A percentile compares a stretch with the other conserved stretches of the same genome.
Conservation (phyloP, 345 rosid species). For the Mangifera indica region DNA sequence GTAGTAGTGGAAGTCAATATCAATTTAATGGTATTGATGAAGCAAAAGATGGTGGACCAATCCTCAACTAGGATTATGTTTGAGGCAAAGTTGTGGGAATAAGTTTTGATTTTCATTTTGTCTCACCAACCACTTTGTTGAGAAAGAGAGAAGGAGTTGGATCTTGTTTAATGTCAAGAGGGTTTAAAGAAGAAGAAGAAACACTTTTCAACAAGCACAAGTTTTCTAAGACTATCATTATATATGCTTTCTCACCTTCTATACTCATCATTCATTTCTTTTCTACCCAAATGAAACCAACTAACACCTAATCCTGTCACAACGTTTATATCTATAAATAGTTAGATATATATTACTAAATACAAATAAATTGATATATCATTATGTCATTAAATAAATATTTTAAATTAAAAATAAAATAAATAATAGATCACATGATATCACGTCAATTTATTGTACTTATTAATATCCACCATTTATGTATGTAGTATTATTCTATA, state of each 20-base stretch:
- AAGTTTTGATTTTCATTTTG: conserved; percentile 14
- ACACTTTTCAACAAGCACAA: conserved; percentile 19
- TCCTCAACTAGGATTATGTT: conserved; percentile 14
- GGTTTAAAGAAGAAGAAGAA: neutral
- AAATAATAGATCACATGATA: no score
- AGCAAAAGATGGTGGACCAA: conserved; percentile 25
- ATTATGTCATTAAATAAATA: no score
- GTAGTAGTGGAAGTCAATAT: conserved; percentile 28
- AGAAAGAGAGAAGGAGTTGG: neutral
- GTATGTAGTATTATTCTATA: no score
- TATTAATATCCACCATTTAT: no score
- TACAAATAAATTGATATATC: no score
- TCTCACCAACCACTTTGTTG: conserved; percentile 24
- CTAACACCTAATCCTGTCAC: neutral
- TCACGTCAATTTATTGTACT: no score
- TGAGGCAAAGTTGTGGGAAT: conserved; percentile 27
- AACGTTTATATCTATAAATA: no score
- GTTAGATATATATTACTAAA: no score
- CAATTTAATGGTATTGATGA: conserved; percentile 23
- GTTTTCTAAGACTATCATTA: conserved; percentile 25
- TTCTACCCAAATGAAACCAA: neutral
- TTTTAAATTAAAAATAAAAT: no score
- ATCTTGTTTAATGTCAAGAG: conserved; percentile 13
- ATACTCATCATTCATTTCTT: conserved; percentile 5
- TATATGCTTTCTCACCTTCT: conserved; percentile 9